Conservation (phyloP, 176 grass and related monocot genomes). For the Puya raimondii region DNA sequence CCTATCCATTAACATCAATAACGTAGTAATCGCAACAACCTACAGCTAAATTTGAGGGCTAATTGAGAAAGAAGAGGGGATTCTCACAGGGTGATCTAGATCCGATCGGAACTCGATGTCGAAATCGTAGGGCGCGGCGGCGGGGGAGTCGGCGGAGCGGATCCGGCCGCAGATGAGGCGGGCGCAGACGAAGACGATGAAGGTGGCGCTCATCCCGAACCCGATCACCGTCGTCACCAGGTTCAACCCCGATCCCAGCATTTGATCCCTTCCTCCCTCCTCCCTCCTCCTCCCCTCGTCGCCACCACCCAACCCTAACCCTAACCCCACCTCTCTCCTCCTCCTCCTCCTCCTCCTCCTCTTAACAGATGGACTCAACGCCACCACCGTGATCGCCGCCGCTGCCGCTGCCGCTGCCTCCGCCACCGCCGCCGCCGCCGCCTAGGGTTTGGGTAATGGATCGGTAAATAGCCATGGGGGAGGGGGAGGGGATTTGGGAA, state of each 20-base stretch:
- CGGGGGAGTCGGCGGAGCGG: conserved; percentile 25
- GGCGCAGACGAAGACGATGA: conserved; percentile 92
- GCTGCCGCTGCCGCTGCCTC: background rate
- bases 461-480: background rate
- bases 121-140: conserved; percentile 41
- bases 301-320: no score
- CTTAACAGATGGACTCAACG: background rate
- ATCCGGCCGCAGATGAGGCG: conserved; percentile 77
- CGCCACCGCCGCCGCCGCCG: background rate
- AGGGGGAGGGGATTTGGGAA: conserved; percentile 44
- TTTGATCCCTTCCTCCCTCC: conserved; percentile 13
- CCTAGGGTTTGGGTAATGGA: background rate
- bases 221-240: conserved; percentile 94
- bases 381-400: background rate
- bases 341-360: background rate
- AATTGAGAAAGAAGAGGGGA: background rate
- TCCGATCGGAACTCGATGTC: conserved; percentile 70
- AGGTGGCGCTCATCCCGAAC: conserved; percentile 93
- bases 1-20: background rate
- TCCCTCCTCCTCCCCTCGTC: background rate
- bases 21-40: conserved; percentile 8
- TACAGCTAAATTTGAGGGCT: background rate
- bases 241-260: conserved; percentile 82
- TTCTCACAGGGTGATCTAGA: conserved; percentile 49
- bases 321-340: background rate